Conservation (phyloP, 805 yeast species). For the Spathaspora hagerdaliae region DNA sequence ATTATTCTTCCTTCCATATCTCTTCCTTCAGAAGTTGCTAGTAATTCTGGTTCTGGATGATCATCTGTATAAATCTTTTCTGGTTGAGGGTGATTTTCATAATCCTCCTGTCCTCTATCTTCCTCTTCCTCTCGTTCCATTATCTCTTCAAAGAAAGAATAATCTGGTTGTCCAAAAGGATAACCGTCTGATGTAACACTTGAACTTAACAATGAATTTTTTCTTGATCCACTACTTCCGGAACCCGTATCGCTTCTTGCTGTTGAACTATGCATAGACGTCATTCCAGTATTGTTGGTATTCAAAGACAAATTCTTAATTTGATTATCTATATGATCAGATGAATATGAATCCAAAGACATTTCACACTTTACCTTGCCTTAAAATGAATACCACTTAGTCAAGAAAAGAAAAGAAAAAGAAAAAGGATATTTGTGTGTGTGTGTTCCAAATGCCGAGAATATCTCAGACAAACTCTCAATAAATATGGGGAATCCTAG, state of each 20-base stretch:
- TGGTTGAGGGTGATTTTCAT: neutral
- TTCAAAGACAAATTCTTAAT: too few relatives aligned
- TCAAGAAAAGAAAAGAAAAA: neutral
- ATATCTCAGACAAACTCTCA: too few relatives aligned
- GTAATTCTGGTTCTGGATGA: constrained; percentile 42
- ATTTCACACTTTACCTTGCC: neutral
- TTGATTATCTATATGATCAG: neutral
- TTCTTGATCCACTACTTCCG: neutral
- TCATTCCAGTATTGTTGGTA: neutral
- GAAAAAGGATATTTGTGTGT: neutral
- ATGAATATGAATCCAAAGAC: neutral
- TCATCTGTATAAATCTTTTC: constrained; percentile 15
- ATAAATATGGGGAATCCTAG: too few relatives aligned
- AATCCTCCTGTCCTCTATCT: neutral
- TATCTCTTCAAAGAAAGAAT: neutral
- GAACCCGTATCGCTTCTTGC: neutral
- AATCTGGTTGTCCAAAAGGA: neutral
- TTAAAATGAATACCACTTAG: neutral
- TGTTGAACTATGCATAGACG: neutral
- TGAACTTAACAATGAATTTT: neutral
- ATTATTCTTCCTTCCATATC: constrained; percentile 37
- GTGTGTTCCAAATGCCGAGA: too few relatives aligned
- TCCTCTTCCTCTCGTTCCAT: constrained; percentile 5
- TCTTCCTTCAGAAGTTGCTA: constrained; percentile 41
- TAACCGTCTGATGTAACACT: neutral